Evolutionary conservation across 768 basidiomycete genomes (phyloP), one percentile per base, ranked within the genome.

Genomic region (Boletus subcaerulescens): DNA sequence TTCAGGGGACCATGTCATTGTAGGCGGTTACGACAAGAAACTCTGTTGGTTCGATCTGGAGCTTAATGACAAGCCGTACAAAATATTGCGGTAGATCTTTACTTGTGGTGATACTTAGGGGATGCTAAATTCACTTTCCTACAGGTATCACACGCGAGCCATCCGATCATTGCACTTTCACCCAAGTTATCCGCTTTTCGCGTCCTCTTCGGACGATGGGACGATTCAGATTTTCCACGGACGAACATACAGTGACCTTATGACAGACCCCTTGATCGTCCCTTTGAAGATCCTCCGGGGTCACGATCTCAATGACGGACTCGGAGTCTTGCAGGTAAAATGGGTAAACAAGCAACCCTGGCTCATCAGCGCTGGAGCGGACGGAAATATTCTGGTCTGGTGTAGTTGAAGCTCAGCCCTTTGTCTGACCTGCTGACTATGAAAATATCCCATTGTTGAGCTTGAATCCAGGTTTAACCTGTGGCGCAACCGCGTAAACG

Each of bases 31-130:
- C 71, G 97, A 99, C 75, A 87, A 91, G 62, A 97, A 98, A 71
- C 76, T 99, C 15, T 95, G 93, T 71, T 99, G 97, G 97, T 98
- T 98, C 71, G 97, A 99, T 76, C 77, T 99, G 60, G 97, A 98
- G 66, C 84, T 99, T 52, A 92, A 89, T 62, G 89, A 91, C 59
- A 97, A 96, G 71, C 97, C 97, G 1, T 99, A 96, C 81, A 98
- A 97, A 75, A 85, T 97, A 51, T 76, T 99, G 63, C 84, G 93
- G 93, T 92, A 71, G 49, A 55, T 53, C 36, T 42, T 44, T 32
- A n/a, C 15, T 48, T 7, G 15, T 10, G 11, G 20, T 45, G 17
- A 33, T 33, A 29, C 51, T 53, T 53, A 46, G 47, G 42, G 53
- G 15, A 44, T 10, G 4, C 63, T 65, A 15, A 60, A 58, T 44